Conservation (phyloP, 2,329 filamentous ascomycete genomes). For the Fusarium mangiferae region DNA sequence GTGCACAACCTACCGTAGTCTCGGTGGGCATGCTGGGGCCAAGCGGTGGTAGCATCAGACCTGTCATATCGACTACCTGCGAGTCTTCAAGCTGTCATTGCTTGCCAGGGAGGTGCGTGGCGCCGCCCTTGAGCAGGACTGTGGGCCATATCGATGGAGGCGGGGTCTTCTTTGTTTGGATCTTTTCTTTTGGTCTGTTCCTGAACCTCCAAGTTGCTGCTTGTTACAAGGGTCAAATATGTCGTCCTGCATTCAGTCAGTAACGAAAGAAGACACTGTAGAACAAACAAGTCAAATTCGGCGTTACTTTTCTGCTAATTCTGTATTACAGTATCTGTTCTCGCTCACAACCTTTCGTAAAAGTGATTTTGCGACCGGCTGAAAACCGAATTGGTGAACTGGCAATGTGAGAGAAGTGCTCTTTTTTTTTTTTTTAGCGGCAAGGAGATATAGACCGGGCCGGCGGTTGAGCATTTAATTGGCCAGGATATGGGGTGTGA, state of each 20-base stretch:
- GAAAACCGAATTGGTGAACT: constrained; percentile 11
- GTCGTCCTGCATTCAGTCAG: constrained; percentile 5
- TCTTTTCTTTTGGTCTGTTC: constrained; percentile 8
- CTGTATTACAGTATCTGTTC: background rate
- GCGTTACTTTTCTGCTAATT: background rate
- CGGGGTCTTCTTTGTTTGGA: constrained; percentile 30
- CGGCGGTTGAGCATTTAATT: constrained; percentile 18
- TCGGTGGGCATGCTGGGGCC: constrained; percentile 37
- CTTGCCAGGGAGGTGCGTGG: constrained; percentile 39
- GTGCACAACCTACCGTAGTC: constrained; percentile 40
- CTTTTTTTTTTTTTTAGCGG: constrained; percentile 16
- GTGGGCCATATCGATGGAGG: constrained; percentile 36
- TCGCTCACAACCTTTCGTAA: background rate
- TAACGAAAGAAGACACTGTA: background rate
- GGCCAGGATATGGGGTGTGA: constrained; percentile 7
- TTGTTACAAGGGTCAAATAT: background rate
- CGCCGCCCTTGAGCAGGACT: constrained; percentile 36
- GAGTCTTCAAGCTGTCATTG: constrained; percentile 44
- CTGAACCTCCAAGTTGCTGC: constrained; percentile 2
- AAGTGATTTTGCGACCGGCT: constrained; percentile 2
- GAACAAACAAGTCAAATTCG: background rate
- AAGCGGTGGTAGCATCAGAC: constrained; percentile 44
- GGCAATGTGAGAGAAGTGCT: constrained; percentile 3
- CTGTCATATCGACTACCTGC: constrained; percentile 50
- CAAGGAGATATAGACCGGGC: constrained; percentile 21